Base-by-base conservation (phyloP, 1,139 yeast genomes). In the Hemisphaericaspora xylofermentans region DNA sequence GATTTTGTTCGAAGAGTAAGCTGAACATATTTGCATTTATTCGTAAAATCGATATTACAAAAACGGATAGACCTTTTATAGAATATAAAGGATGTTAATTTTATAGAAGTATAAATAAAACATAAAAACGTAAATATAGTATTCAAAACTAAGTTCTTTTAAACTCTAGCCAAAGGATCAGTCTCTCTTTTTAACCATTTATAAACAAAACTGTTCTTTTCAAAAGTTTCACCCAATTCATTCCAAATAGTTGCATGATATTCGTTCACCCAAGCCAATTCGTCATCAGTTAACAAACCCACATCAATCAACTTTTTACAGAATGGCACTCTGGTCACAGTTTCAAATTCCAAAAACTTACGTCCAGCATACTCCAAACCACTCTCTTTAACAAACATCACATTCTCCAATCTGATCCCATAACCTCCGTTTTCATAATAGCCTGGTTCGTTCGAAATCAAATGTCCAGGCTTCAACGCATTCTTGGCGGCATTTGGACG, bases 401-500 rank as follows among this genome's bases (percentile, higher is more conserved):
- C 87, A 57, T 87, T 88, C 62, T 94, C 99, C 49, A 93, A 84
- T 57, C 99, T 79, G 46, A 93, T 86, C 44, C 99, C 99, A 60
- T 85, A 94, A 48, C 84, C 84, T 13, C 94, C 96, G 48, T 87
- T 95, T 60, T 88, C 88, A 60, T 94, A 94, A 63, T 72, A 93
- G 0, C 99, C 98, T 1, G 99, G 99, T 64, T 94, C 99, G 63
- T 93, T 89, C 18, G 96, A 85, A 36, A 89, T 69, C 36, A 91
- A 70, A 63, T 88, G 87, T 26, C 98, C 98, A 3, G 78, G 74
- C 50, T 74, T 66, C 44, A 86, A 70, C 2, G 76, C 63, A 32
- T 71, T 66, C 8, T 58, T 52, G 8, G 76, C 68, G n/a, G 74
- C 74, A 33, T 61, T 61, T 25, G 73, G 71, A 50, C 86, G 75